Evolutionary conservation across 345 rosid species (phyloP), one percentile per base, ranked within the genome.

Genomic region (Firmiana major): DNA sequence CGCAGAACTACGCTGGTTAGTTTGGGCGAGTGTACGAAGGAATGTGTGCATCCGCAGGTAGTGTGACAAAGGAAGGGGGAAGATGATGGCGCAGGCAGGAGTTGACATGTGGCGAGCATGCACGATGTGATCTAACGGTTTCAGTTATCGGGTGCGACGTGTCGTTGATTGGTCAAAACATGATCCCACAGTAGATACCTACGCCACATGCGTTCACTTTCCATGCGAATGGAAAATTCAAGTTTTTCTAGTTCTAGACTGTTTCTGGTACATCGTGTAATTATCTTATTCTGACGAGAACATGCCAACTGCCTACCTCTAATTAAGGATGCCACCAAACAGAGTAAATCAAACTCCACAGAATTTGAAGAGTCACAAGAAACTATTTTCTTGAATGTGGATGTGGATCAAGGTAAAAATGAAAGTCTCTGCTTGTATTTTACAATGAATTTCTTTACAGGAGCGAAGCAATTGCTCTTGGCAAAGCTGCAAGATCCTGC

Each of bases 61-160:
- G 16, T 31, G 42, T 51, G 67, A 26, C 19, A 21, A 17, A 26
- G 17, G 16, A 22, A 1, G 4, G 45, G 55, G 69, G 9, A 8
- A 17, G 48, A 16, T 66, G 22, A 12, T 28, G 69, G 65, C 15
- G 24, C 53, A 3, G 46, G 66, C 57, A 68, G 17, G 9, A 22
- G 7, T 6, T 65, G 7, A 79, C 83, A 21, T 83, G 83, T 82
- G 86, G 84, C 62, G 24, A 9, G 5, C 81, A 72, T 81, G 80
- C 34, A 31, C 3, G 34, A 31, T 0, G 34, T 31, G 34, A 31
- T 31, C 34, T 31, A 31, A 31, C 34, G 3, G 34, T 31, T 31
- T 31, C 34, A 31, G 12, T 55, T 55, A 21, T 31, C 34, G 3
- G 34, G 34, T 31, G 34, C 34, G 34, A 31, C 34, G 34, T 31